Base-by-base conservation (phyloP, 129 eudicot species). In the Pittosporum tobira region DNA sequence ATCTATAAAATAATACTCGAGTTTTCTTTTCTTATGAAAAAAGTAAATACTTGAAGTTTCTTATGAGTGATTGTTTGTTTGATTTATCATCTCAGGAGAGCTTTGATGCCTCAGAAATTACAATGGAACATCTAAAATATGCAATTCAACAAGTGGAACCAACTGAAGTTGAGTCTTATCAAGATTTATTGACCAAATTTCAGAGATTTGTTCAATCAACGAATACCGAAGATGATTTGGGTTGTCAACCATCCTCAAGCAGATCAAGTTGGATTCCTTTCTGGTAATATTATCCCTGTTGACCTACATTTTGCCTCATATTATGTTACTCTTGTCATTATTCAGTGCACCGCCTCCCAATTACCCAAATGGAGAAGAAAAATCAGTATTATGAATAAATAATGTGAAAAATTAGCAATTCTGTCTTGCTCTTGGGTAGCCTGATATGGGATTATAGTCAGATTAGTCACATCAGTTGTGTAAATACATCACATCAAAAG, bases 41-140 rank as follows among this genome's bases (percentile, higher is more conserved):
- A 16, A 16, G 26, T 38, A 42, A 8, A 42, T 12, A 11, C 11
- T 11, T 19, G 13, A 20, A 2, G 19, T 12, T 43, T 38, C 5
- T 50, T 29, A 27, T 42, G 27, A 28, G 18, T 16, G 11, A 40
- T 40, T 27, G 34, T 65, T 43, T 27, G 25, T 56, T 24, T 45
- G 22, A 52, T 55, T 65, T 47, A 15, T 72, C 26, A 51, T 58
- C 23, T 72, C 78, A 93, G 96, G 96, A 93, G 77, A 73, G 75
- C 45, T 59, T 63, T 62, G 76, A 72, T 70, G 94, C 84, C 25
- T 59, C 75, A 1, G 86, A 79, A 74, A 79, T 93, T 74, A 79
- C 78, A 65, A 87, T 87, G 96, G 79, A 75, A 25, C 99, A 93
- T 76, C 68, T 93, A 52, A 75, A 70, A 72, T 57, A 23, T 62